These are phyloP conservation scores for Ceraceosorus bombacis DNA, from an alignment of 1,284 basidiomycete species.

Conservation along the genomic window DNA sequence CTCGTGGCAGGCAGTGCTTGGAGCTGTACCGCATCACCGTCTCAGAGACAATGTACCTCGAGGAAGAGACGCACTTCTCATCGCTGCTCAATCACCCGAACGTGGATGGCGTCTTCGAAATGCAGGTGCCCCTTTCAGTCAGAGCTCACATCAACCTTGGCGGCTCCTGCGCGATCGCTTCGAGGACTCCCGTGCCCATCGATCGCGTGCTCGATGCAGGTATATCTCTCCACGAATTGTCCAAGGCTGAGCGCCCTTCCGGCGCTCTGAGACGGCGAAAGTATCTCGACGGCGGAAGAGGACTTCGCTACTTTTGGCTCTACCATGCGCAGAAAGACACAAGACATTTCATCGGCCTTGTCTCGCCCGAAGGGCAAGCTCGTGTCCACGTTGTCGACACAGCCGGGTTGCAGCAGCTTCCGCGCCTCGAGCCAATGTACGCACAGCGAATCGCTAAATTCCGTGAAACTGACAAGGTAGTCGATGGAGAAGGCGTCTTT, in stretches of 20 bases:
- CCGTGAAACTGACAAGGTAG: conserved; percentile 14
- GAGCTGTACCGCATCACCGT: conserved; percentile 80
- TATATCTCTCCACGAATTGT: conserved; percentile 76
- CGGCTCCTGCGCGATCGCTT: conserved; percentile 66
- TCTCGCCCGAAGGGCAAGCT: conserved; percentile 59
- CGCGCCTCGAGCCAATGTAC: conserved; percentile 70
- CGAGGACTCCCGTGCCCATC: conserved; percentile 62
- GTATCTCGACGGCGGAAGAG: conserved; percentile 69
- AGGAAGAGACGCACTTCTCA: conserved; percentile 82
- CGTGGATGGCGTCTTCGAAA: conserved; percentile 90
- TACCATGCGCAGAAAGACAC: conserved; percentile 73
- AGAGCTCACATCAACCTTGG: conserved; percentile 80
- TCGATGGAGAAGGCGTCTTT: conserved; percentile 50
- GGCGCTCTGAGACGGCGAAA: conserved; percentile 54
- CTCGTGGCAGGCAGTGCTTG: conserved; percentile 66
- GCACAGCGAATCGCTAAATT: conserved; percentile 53
- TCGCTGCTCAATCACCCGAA: conserved; percentile 87
- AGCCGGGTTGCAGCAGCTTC: conserved; percentile 73
- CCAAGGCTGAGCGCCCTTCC: conserved; percentile 56
- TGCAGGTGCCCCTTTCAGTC: conserved; percentile 77
- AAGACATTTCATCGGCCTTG: conserved; percentile 84
- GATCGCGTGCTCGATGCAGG: conserved; percentile 76
- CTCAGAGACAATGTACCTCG: conserved; percentile 72
- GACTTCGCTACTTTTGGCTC: conserved; percentile 79
- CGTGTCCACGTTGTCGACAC: conserved; percentile 79